Conservation (phyloP, 2,329 filamentous ascomycete genomes). For the Talaromyces islandicus region DNA sequence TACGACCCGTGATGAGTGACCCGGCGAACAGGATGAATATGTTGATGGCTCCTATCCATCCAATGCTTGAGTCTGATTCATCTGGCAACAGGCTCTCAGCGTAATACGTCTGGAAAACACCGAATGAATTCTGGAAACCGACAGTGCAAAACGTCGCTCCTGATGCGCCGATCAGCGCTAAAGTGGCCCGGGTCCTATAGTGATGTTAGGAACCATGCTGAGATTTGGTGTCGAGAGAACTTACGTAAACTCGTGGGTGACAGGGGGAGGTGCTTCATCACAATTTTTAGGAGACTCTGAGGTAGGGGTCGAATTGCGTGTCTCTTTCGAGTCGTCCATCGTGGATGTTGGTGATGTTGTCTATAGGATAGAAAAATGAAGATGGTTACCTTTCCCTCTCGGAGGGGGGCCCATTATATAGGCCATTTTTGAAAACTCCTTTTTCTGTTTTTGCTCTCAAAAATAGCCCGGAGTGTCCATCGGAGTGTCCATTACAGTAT, state of each 20-base stretch:
- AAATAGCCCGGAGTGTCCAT: neutral
- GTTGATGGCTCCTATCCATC: conserved; percentile 28
- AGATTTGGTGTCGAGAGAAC: neutral
- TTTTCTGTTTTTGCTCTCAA: neutral
- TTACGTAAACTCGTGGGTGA: conserved; percentile 22
- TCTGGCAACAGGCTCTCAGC: conserved; percentile 17
- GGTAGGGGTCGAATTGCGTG: neutral
- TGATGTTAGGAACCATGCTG: neutral
- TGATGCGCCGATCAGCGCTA: conserved; percentile 25
- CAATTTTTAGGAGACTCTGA: neutral
- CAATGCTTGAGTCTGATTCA: conserved; percentile 23
- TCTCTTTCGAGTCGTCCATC: conserved; percentile 1
- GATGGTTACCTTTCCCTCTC: too few relatives aligned
- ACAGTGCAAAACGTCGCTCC: conserved; percentile 30
- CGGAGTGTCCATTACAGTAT: neutral
- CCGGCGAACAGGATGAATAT: conserved; percentile 27
- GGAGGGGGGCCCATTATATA: neutral
- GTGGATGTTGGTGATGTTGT: neutral
- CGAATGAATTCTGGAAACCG: conserved; percentile 34
- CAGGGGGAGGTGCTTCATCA: neutral
- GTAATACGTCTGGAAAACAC: conserved; percentile 31
- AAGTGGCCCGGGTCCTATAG: conserved; percentile 19
- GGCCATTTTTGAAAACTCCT: neutral
- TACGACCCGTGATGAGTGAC: conserved; percentile 21
- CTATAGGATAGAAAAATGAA: neutral